A percentile compares a stretch with the other conserved stretches of the same genome.
Conservation (phyloP, 495 filamentous ascomycete species). For the Jackrogersella minutella region DNA sequence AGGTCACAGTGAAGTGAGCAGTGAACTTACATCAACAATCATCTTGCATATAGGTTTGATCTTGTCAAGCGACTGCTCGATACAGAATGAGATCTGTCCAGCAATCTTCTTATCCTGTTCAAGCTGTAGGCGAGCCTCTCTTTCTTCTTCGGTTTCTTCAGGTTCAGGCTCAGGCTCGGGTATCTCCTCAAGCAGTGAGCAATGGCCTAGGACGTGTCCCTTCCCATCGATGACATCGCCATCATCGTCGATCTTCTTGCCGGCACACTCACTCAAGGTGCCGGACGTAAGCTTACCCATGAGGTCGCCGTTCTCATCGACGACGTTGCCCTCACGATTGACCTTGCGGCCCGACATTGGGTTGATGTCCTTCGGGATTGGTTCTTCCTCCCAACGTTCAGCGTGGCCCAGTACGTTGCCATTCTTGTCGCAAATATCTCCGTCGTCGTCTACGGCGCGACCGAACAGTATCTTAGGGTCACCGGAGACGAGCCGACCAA, state of each 20-base stretch:
- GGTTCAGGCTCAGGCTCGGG: slow-evolving; percentile 53
- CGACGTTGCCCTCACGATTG: slow-evolving; percentile 83
- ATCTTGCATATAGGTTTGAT: slow-evolving; percentile 86
- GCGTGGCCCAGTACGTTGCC: slow-evolving; percentile 84
- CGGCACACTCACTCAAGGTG: slow-evolving; percentile 71
- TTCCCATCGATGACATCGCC: slow-evolving; percentile 86
- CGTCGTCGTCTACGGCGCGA: slow-evolving; percentile 81
- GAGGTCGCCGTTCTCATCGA: slow-evolving; percentile 80
- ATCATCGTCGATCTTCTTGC: slow-evolving; percentile 85
- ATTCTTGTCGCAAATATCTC: slow-evolving; percentile 81
- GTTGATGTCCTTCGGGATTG: slow-evolving; percentile 66
- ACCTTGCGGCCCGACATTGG: slow-evolving; percentile 78
- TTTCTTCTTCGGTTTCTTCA: slow-evolving; percentile 60
- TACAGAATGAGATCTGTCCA: slow-evolving; percentile 75
- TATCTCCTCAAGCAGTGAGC: slow-evolving; percentile 79
- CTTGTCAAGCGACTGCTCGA: slow-evolving; percentile 80
- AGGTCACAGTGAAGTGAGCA: neutral
- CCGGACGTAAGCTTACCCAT: slow-evolving; percentile 82
- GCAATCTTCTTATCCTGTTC: slow-evolving; percentile 79
- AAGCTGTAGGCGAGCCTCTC: slow-evolving; percentile 60
- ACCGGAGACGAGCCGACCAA: slow-evolving; percentile 77
- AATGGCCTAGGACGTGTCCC: slow-evolving; percentile 81
- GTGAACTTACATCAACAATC: slow-evolving; percentile 76
- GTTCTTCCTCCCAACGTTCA: slow-evolving; percentile 81
- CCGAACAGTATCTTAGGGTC: slow-evolving; percentile 76